Evolutionary conservation across 2,329 filamentous ascomycete species (phyloP).

Genomic region (Penicillium digitatum): DNA sequence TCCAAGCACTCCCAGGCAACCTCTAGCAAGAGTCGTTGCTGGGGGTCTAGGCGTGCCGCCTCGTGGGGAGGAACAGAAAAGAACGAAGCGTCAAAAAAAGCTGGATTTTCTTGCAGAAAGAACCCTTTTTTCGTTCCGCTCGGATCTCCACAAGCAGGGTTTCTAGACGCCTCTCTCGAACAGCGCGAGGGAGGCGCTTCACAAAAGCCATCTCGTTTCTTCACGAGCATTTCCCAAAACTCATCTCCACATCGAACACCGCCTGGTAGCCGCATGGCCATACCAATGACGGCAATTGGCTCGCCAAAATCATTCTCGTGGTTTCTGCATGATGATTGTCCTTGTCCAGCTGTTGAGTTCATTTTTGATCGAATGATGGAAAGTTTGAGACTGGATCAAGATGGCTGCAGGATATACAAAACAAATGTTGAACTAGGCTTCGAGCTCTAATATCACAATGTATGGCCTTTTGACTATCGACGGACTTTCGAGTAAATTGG

Average conservation of each 20-base stretch:
- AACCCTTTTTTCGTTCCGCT: slow-evolving; percentile 21
- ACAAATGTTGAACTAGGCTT: not conserved
- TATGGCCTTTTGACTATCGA: not conserved
- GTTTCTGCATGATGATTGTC: slow-evolving; percentile 5
- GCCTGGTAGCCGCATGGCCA: slow-evolving; percentile 25
- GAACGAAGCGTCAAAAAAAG: slow-evolving; percentile 25
- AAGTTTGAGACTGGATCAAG: slow-evolving; percentile 4
- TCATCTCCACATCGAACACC: slow-evolving; percentile 13
- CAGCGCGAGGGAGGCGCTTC: slow-evolving; percentile 23
- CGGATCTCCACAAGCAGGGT: slow-evolving; percentile 13
- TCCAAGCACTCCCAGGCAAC: slow-evolving; percentile 35
- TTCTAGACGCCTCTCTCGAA: slow-evolving; percentile 27
- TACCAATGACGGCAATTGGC: slow-evolving; percentile 24
- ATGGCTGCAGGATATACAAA: not conserved
- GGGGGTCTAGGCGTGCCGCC: slow-evolving; percentile 28
- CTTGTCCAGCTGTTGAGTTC: slow-evolving; percentile 7
- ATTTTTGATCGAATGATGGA: slow-evolving; percentile 6
- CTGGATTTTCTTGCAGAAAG: slow-evolving; percentile 32
- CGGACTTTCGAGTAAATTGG: not conserved
- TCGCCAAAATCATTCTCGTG: not conserved
- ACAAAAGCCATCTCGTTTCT: slow-evolving; percentile 17
- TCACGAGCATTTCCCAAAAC: slow-evolving; percentile 24
- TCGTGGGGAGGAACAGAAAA: slow-evolving; percentile 28
- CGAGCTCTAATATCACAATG: not conserved
- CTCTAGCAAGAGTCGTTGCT: slow-evolving; percentile 34